These are phyloP conservation scores for Sugiyamaella smithiae DNA, from an alignment of 805 yeast genomes.

Conservation along the genomic window DNA sequence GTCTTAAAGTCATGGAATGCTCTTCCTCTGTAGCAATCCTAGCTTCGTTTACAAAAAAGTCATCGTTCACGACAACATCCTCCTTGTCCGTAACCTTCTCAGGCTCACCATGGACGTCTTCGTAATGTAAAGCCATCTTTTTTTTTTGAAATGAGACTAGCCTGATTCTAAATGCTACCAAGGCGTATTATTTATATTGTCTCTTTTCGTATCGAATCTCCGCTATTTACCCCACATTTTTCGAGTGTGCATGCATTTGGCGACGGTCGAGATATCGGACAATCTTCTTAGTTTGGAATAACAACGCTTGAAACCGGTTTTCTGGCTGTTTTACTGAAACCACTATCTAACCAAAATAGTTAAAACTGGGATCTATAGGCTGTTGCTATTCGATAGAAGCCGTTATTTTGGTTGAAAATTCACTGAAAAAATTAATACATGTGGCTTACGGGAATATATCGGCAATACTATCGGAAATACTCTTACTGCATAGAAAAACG, in stretches of 20 bases:
- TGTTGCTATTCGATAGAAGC: neutral
- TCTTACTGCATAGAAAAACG: neutral
- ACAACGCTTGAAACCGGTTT: neutral
- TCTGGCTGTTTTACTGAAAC: neutral
- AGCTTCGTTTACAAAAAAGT: conserved; percentile 12
- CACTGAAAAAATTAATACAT: no score
- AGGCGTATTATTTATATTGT: neutral
- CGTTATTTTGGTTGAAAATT: neutral
- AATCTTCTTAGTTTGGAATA: neutral
- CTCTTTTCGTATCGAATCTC: neutral
- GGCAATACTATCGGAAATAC: conserved; percentile 2
- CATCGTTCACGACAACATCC: conserved; percentile 8
- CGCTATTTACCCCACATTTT: neutral
- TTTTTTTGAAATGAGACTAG: neutral
- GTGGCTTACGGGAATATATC: conserved; percentile 1
- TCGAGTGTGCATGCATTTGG: no score
- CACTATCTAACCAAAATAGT: neutral
- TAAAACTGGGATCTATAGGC: neutral
- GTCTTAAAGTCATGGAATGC: conserved; percentile 29
- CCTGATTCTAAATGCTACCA: no score
- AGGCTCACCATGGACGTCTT: neutral
- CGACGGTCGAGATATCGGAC: no score
- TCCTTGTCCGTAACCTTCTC: neutral
- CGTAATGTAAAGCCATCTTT: neutral
- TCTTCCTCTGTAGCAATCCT: conserved; percentile 24